Evolutionary conservation across 2,329 filamentous ascomycete species (phyloP).

Genomic region (Ophiostoma quercus): DNA sequence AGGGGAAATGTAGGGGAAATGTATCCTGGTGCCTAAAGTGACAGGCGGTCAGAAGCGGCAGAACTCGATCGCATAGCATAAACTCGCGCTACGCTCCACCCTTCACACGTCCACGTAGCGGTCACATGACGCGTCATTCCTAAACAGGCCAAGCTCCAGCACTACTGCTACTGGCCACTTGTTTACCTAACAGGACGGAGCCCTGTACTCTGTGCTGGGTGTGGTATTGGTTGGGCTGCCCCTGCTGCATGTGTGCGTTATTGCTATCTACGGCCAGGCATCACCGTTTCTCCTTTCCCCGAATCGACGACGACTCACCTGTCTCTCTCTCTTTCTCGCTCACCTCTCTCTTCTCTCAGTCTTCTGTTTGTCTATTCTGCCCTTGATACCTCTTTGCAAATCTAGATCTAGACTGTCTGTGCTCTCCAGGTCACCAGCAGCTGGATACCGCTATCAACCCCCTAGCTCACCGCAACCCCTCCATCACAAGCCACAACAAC

Average conservation of each 20-base stretch:
- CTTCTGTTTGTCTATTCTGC: background rate
- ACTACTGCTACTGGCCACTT: background rate
- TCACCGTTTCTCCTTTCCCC: conserved; percentile 20
- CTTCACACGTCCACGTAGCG: background rate
- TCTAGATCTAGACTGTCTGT: background rate
- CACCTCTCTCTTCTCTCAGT: too few relatives aligned
- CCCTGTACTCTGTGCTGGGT: background rate
- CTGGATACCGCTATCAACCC: background rate
- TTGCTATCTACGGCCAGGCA: conserved; percentile 20
- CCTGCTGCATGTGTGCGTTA: conserved; percentile 9
- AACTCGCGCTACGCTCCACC: background rate
- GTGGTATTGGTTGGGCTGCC: background rate
- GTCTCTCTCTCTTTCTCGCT: background rate
- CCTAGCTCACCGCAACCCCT: conserved; percentile 15
- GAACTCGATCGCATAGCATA: background rate
- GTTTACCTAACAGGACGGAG: conserved; percentile 13
- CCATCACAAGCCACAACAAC: conserved; percentile 8
- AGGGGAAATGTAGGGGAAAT: background rate
- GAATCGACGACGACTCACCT: conserved; percentile 6
- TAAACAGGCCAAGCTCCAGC: conserved; percentile 8
- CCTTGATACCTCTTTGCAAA: background rate
- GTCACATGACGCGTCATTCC: conserved; percentile 26
- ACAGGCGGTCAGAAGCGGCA: conserved; percentile 18
- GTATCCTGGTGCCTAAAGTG: background rate
- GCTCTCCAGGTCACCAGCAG: background rate